These are phyloP conservation scores for Melaleuca quinquenervia DNA, from an alignment of 345 rosid species.

Conservation along the genomic window DNA sequence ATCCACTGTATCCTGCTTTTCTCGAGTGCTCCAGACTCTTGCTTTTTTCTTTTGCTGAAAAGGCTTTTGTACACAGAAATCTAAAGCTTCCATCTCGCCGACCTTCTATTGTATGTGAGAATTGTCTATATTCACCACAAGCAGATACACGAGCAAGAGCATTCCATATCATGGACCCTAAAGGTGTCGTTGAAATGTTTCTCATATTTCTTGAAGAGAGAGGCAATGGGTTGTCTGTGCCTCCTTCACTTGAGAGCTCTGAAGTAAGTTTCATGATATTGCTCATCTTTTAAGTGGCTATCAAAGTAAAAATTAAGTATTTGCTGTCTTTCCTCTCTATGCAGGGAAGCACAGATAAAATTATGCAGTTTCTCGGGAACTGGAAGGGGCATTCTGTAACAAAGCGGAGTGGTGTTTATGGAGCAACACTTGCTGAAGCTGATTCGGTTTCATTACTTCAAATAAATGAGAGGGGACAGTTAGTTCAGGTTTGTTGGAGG, in stretches of 20 bases:
- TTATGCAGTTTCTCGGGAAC: conserved; percentile 66
- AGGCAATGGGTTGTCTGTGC: conserved; percentile 22
- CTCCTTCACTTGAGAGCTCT: conserved; percentile 39
- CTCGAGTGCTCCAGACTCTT: not conserved
- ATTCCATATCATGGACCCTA: conserved; percentile 82
- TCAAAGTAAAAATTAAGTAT: not conserved
- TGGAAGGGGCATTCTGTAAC: conserved; percentile 88
- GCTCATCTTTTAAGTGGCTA: not conserved
- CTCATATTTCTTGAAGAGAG: conserved; percentile 77
- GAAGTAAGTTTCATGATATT: conserved; percentile 15
- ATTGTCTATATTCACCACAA: conserved; percentile 62
- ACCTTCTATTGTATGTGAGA: conserved; percentile 82
- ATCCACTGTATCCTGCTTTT: not conserved
- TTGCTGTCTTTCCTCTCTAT: not conserved
- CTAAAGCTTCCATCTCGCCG: conserved; percentile 79
- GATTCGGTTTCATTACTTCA: conserved; percentile 45
- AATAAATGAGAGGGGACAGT: conserved; percentile 51
- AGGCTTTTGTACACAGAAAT: conserved; percentile 26
- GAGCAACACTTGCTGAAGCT: conserved; percentile 71
- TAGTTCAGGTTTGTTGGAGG: conserved; percentile 44
- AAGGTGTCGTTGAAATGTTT: conserved; percentile 77
- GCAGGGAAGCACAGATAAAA: conserved; percentile 34
- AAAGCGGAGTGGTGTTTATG: conserved; percentile 88
- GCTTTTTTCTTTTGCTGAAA: not conserved
- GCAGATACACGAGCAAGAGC: conserved; percentile 72